A percentile compares a stretch with the other conserved stretches of the same genome.
Evolutionary conservation across 768 basidiomycete species (phyloP).

Genomic region (Sarcodon sp.): DNA sequence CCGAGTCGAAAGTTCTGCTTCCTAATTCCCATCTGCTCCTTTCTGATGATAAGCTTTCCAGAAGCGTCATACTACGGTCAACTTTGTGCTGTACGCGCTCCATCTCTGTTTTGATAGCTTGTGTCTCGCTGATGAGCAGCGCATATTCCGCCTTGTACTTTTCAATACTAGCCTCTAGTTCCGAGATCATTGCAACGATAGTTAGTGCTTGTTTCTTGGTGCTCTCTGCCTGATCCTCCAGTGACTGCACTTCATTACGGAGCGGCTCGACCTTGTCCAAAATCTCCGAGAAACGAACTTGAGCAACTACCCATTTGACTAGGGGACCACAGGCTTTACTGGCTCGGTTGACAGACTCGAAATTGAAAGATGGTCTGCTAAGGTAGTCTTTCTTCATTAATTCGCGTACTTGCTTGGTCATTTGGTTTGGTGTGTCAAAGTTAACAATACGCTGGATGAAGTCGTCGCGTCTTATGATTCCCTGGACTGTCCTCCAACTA

Average conservation of each 20-base stretch:
- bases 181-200: conserved; percentile 85
- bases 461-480: conserved; percentile 90
- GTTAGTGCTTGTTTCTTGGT: conserved; percentile 88
- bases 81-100: conserved; percentile 95
- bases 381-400: conserved; percentile 90
- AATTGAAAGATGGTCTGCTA: conserved; percentile 83
- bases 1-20: conserved; percentile 89
- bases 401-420: conserved; percentile 84
- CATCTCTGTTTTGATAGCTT: conserved; percentile 97
- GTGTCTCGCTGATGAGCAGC: conserved; percentile 88
- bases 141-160: conserved; percentile 98
- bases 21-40: conserved; percentile 89
- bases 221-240: conserved; percentile 88
- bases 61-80: conserved; percentile 88
- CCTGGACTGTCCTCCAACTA: conserved; percentile 91
- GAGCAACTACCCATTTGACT: conserved; percentile 96
- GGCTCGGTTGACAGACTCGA: conserved; percentile 89
- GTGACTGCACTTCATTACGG: conserved; percentile 86
- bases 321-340: conserved; percentile 96
- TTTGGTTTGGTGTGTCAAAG: conserved; percentile 84
- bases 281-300: conserved; percentile 95
- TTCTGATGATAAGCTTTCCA: conserved; percentile 92
- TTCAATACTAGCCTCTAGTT: conserved; percentile 86
- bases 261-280: conserved; percentile 94
- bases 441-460: conserved; percentile 94